Percentiles rank a stretch among this genome's conserved stretches.
phyloP scores from a whole-genome alignment of 805 yeast species.

The Teunomyces panamensis region DNA sequence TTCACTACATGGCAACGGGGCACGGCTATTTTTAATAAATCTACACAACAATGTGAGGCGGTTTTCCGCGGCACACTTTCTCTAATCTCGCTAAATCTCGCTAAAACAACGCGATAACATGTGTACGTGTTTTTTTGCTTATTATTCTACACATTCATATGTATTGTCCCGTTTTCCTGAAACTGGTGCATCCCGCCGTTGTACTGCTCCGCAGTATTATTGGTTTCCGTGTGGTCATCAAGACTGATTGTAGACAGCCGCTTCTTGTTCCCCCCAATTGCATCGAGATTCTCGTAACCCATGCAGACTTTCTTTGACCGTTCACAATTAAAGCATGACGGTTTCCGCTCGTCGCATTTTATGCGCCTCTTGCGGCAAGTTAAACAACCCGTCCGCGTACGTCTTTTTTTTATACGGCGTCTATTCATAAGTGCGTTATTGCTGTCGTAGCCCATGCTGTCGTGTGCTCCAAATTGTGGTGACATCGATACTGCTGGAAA shows the following conservation, averaged over 20 bases:
- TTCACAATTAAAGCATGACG: slow-evolving; percentile 66
- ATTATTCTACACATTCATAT: slow-evolving; percentile 3
- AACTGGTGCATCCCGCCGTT: background rate
- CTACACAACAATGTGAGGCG: background rate
- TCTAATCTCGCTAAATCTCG: slow-evolving; percentile 4
- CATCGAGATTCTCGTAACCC: slow-evolving; percentile 50
- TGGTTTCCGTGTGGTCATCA: slow-evolving; percentile 3
- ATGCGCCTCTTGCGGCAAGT: slow-evolving; percentile 65
- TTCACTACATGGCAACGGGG: background rate
- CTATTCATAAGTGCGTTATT: slow-evolving; percentile 32
- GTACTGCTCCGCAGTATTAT: slow-evolving; percentile 4
- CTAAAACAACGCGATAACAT: background rate
- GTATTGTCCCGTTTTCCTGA: slow-evolving; percentile 1
- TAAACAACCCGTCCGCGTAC: slow-evolving; percentile 74
- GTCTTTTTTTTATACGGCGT: slow-evolving; percentile 48
- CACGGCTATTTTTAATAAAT: background rate
- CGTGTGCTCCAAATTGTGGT: slow-evolving; percentile 1
- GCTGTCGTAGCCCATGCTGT: slow-evolving; percentile 15
- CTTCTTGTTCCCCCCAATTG: slow-evolving; percentile 5
- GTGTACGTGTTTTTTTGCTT: background rate
- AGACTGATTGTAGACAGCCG: background rate
- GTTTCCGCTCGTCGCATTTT: slow-evolving; percentile 68
- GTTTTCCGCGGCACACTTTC: background rate
- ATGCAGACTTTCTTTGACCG: slow-evolving; percentile 60
- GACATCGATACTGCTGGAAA: background rate